Conservation (phyloP, 441 rosid genomes). For the Capsella rubella region DNA sequence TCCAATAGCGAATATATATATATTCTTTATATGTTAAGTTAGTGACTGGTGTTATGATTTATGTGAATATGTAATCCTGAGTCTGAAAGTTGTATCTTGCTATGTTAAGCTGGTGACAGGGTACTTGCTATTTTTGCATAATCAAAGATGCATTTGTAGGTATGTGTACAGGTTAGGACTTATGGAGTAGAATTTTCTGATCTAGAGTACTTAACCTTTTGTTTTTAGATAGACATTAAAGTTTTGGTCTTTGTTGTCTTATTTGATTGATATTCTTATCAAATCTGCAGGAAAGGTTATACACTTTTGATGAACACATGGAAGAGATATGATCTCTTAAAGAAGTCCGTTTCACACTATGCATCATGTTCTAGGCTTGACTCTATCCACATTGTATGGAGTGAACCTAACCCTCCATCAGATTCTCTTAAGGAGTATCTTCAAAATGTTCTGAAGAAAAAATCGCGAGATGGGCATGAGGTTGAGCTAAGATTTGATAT, state of each 20-base stretch:
- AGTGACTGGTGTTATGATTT: background rate
- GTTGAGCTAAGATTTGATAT: constrained; percentile 75
- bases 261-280: background rate
- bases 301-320: constrained; percentile 92
- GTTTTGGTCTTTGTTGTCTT: background rate
- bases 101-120: background rate
- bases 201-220: background rate
- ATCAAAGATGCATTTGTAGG: background rate
- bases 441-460: constrained; percentile 52
- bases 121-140: background rate
- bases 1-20: background rate
- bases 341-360: constrained; percentile 85
- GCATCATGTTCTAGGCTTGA: constrained; percentile 73
- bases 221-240: background rate
- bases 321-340: constrained; percentile 91
- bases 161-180: background rate
- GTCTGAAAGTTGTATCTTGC: background rate
- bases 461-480: constrained; percentile 51
- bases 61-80: background rate
- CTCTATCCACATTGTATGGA: constrained; percentile 92
- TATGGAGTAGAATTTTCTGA: background rate
- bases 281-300: constrained; percentile 69
- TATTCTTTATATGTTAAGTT: constrained; percentile 6
- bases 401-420: constrained; percentile 92
- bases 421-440: constrained; percentile 63